Base-by-base conservation (phyloP, 106 monocot species). In the Dendrobium nobile region DNA sequence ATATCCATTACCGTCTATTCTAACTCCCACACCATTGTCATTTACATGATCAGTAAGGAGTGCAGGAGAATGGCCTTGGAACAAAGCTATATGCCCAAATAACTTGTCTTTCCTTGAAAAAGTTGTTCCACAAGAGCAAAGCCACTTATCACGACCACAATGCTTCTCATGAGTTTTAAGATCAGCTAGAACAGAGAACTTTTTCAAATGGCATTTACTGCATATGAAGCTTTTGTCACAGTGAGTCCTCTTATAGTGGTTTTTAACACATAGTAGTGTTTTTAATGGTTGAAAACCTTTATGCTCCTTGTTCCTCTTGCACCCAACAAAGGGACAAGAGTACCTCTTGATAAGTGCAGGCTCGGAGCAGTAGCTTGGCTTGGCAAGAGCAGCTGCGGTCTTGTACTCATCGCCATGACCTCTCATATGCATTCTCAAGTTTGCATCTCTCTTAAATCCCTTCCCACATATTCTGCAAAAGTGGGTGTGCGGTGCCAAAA, bases 361-460 rank as follows among this genome's bases (percentile, higher is more conserved):
- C 55, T 89, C 88, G 1, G 82, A 82, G n/a, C 88, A 90, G 74
- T 86, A 92, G 31, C 48, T 73, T 4, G 96, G 96, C 82, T 96
- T 96, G 19, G 96, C 88, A 72, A 96, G 93, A 0, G 96, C 96
- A 40, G 93, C 92, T 0, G 88, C 85, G n/a, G 83, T 90, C 80
- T 96, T 96, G 84, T 94, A 96, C 87, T 96, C 92, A 16, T 96
- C 96, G 13, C 96, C 96, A 61, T 96, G 96, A 59, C 96, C 96
- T 84, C 96, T 88, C 96, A 96, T 96, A 56, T 96, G 96, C 96
- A 96, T 96, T 42, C 96, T 86, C 44, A 96, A 80, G 59, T 96
- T 96, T 1, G 96, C 96, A 68, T 93, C 93, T 19, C 96, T 80
- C 80, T 96, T 96, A 54, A 96, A 96, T 6, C 96, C 96, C 79